Evolutionary conservation across 306 rosid genomes (phyloP).

Genomic region (Medicago arabica): DNA sequence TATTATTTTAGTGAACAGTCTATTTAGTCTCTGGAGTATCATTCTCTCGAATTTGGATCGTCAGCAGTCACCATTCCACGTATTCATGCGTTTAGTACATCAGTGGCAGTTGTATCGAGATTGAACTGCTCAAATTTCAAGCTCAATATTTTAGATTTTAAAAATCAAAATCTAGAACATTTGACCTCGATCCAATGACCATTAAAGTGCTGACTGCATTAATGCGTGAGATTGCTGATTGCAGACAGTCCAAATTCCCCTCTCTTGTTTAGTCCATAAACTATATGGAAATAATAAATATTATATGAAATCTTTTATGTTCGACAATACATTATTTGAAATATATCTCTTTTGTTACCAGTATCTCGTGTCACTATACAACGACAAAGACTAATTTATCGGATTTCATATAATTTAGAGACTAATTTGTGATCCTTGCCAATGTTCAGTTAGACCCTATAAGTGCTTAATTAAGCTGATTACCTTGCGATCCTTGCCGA

Average conservation of each 20-base stretch:
- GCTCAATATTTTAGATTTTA: not conserved
- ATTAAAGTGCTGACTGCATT: not conserved
- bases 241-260: too few species aligned
- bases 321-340: too few species aligned
- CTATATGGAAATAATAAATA: not conserved
- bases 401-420: too few species aligned
- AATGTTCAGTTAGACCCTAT: constrained; percentile 39
- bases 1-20: not conserved
- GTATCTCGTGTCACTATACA: too few species aligned
- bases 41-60: not conserved
- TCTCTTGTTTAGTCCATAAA: not conserved
- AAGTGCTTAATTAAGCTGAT: too few species aligned
- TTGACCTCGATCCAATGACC: not conserved
- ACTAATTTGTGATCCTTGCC: constrained; percentile 77
- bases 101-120: not conserved
- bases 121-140: not conserved
- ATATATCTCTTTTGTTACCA: too few species aligned
- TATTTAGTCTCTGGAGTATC: not conserved
- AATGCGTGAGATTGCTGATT: not conserved
- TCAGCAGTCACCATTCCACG: not conserved
- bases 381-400: too few species aligned
- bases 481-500: constrained; percentile 83
- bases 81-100: not conserved
- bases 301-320: too few species aligned
- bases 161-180: not conserved